A percentile compares a stretch with the other conserved stretches of the same genome.
Evolutionary conservation across 176 grass and related monocot species (phyloP).

Genomic region (Saccharum officinarum): DNA sequence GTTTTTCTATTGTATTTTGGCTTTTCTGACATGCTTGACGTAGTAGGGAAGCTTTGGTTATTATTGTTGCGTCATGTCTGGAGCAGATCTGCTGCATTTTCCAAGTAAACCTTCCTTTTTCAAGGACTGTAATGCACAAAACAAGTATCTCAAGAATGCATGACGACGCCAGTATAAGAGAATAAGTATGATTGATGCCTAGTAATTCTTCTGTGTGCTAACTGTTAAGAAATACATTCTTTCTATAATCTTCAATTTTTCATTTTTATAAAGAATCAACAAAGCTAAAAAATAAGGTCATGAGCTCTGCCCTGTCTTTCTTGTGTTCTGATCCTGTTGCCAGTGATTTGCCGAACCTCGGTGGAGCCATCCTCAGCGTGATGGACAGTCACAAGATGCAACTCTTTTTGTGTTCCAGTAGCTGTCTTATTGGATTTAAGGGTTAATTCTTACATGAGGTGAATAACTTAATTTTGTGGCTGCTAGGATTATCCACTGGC

Average conservation of each 20-base stretch:
- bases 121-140: background rate
- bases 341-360: conserved; percentile 11
- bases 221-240: no score
- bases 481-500: conserved; percentile 19
- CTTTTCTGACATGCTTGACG: background rate
- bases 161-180: no score
- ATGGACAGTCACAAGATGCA: conserved; percentile 43
- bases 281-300: conserved; percentile 48
- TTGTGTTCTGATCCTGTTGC: conserved; percentile 56
- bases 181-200: no score
- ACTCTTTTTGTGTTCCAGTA: background rate
- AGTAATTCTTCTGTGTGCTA: no score
- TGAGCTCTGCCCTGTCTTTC: conserved; percentile 66
- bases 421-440: conserved; percentile 24
- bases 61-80: background rate
- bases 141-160: background rate
- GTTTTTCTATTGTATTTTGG: background rate
- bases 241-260: no score
- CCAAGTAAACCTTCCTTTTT: background rate
- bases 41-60: background rate
- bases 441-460: conserved; percentile 34
- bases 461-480: conserved; percentile 34
- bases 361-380: conserved; percentile 37
- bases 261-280: no score
- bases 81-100: background rate